Conservation (phyloP, 2,329 filamentous ascomycete species). For the Ilyonectria destructans region DNA sequence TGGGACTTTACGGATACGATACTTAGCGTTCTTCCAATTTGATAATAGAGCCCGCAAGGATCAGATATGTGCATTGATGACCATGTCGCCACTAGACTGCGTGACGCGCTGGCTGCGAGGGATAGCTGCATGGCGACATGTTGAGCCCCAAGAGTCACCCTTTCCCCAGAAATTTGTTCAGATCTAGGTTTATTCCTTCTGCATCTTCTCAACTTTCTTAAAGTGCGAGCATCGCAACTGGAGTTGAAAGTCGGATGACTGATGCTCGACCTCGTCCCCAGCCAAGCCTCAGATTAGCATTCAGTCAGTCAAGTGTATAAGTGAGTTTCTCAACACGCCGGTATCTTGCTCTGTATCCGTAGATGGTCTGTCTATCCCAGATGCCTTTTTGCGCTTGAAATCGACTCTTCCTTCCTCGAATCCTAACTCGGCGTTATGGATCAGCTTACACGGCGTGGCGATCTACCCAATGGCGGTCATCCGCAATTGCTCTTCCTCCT, state of each 20-base stretch:
- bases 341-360: background rate
- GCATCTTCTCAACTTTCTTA: constrained; percentile 15
- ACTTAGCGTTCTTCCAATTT: too few relatives aligned
- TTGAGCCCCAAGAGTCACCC: constrained; percentile 3
- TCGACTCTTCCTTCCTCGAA: too few relatives aligned
- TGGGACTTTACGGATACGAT: too few relatives aligned
- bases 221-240: constrained; percentile 25
- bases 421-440: too few relatives aligned
- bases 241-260: background rate
- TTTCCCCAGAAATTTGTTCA: constrained; percentile 7
- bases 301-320: background rate
- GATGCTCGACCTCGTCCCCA: constrained; percentile 8
- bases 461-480: too few relatives aligned
- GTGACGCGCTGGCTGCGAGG: background rate
- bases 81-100: background rate
- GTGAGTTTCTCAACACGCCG: background rate
- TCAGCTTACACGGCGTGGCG: too few relatives aligned
- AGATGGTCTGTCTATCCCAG: background rate
- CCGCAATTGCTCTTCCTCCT: too few relatives aligned
- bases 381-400: too few relatives aligned
- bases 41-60: too few relatives aligned
- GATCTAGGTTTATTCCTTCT: constrained; percentile 13
- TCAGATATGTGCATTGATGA: too few relatives aligned
- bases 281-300: background rate
- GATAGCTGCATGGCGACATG: background rate